phyloP scores from a whole-genome alignment of 2,329 filamentous ascomycete genomes.

The Arthrocladium fulminans region DNA sequence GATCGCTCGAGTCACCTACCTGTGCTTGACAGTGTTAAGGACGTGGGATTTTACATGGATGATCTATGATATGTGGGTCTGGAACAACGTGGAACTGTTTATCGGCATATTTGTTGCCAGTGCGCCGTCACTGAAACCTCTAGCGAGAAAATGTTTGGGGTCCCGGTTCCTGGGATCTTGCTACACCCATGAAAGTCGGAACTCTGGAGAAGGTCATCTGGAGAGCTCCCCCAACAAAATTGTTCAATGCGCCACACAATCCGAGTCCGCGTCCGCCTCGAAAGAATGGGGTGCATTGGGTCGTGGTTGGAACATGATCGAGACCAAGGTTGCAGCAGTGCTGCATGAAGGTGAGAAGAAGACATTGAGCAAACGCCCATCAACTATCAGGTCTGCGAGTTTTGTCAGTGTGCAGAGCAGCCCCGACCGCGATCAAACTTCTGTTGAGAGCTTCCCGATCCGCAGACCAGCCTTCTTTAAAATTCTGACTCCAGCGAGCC shows the following conservation, averaged over 20 bases:
- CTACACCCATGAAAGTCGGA: not conserved
- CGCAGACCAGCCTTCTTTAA: not conserved
- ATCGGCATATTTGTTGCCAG: slow-evolving; percentile 26
- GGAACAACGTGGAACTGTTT: slow-evolving; percentile 26
- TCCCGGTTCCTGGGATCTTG: not conserved
- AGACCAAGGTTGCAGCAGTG: not conserved
- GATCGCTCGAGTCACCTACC: slow-evolving; percentile 13
- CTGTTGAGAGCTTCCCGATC: not conserved
- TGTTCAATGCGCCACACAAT: not conserved
- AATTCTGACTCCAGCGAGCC: not conserved
- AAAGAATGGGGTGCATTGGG: not conserved
- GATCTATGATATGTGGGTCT: slow-evolving; percentile 23
- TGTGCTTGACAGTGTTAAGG: slow-evolving; percentile 16
- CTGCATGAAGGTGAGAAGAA: not conserved
- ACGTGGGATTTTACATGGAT: slow-evolving; percentile 21
- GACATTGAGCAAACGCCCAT: not conserved
- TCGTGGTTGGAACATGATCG: not conserved
- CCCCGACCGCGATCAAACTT: not conserved
- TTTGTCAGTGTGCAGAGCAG: not conserved
- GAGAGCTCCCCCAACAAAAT: not conserved
- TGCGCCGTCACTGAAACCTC: slow-evolving; percentile 25
- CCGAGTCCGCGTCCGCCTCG: not conserved
- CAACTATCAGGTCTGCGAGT: not conserved
- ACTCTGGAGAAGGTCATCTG: not conserved
- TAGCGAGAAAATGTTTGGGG: slow-evolving; percentile 15